Conservation (phyloP, 2,329 filamentous ascomycete species). For the Fonsecaea multimorphosa region DNA sequence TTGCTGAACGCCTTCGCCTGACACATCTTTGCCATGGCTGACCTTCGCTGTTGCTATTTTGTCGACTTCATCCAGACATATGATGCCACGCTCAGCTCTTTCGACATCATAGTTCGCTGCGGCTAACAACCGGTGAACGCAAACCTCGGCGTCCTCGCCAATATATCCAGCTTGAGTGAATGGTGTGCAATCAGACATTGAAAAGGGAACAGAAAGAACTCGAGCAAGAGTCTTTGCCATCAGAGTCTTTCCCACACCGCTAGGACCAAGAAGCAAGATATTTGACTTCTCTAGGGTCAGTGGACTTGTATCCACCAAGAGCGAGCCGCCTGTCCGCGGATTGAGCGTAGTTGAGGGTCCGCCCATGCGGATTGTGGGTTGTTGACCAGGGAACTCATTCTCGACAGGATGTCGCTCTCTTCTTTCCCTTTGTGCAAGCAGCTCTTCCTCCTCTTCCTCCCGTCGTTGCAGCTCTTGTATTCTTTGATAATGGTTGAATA, state of each 20-base stretch:
- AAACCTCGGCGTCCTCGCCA: conserved; percentile 95
- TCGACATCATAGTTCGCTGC: conserved; percentile 88
- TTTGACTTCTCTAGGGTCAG: conserved; percentile 95
- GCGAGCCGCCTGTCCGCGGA: conserved; percentile 42
- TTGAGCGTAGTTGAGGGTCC: conserved; percentile 40
- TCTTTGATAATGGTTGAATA: conserved; percentile 96
- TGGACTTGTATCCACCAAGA: conserved; percentile 61
- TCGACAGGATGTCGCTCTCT: conserved; percentile 78
- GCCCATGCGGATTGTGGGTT: conserved; percentile 55
- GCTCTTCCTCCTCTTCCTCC: conserved; percentile 78
- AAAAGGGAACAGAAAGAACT: conserved; percentile 92
- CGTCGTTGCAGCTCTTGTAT: conserved; percentile 76
- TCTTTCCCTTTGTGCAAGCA: conserved; percentile 72
- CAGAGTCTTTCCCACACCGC: conserved; percentile 94
- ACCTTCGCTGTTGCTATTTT: conserved; percentile 92
- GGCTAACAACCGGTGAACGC: conserved; percentile 86
- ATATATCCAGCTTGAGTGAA: conserved; percentile 98
- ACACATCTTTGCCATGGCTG: conserved; percentile 88
- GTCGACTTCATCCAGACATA: conserved; percentile 95
- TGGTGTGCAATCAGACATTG: conserved; percentile 93
- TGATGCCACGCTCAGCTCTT: conserved; percentile 86
- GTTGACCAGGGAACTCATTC: conserved; percentile 71
- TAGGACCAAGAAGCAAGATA: conserved; percentile 85
- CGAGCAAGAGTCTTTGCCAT: conserved; percentile 89
- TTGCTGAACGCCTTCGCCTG: conserved; percentile 95